Evolutionary conservation across 2,329 filamentous ascomycete species (phyloP).

Genomic region (Dryadomyces quercivorus): DNA sequence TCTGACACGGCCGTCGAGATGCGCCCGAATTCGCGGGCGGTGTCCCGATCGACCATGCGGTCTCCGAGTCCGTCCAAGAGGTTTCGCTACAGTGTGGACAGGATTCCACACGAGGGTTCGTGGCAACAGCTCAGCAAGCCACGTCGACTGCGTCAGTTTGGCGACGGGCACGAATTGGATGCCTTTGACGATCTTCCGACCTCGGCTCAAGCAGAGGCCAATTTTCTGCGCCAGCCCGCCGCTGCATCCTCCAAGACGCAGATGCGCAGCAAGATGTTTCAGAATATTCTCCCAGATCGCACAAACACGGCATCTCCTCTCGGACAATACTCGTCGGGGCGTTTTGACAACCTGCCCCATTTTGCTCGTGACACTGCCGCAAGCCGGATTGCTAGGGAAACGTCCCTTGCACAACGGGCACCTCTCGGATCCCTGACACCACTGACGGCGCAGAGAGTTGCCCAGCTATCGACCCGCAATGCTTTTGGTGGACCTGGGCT

Average conservation of each 20-base stretch:
- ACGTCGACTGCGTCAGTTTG: conserved; percentile 60
- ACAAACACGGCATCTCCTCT: conserved; percentile 39
- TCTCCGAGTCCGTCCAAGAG: conserved; percentile 46
- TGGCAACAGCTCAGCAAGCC: conserved; percentile 65
- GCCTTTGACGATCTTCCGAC: conserved; percentile 91
- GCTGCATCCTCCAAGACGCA: conserved; percentile 54
- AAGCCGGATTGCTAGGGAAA: conserved; percentile 52
- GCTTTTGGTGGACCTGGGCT: conserved; percentile 29
- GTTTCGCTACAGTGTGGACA: conserved; percentile 25
- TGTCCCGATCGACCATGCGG: conserved; percentile 45
- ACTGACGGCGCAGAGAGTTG: conserved; percentile 40
- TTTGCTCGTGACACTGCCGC: conserved; percentile 55
- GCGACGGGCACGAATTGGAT: conserved; percentile 85
- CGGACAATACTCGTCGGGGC: conserved; percentile 45
- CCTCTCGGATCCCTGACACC: conserved; percentile 41
- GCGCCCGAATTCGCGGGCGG: conserved; percentile 42
- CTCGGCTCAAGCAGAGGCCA: conserved; percentile 67
- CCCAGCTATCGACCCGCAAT: conserved; percentile 37
- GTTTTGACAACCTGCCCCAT: conserved; percentile 41
- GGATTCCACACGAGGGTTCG: conserved; percentile 30
- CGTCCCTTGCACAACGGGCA: conserved; percentile 46
- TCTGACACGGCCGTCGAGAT: conserved; percentile 57
- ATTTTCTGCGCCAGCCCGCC: conserved; percentile 69
- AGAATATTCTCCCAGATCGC: conserved; percentile 42
- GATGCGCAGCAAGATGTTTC: conserved; percentile 43